A percentile compares a stretch with the other conserved stretches of the same genome.
Evolutionary conservation across 441 rosid genomes (phyloP).

Genomic region (Arabidopsis hybrid): DNA sequence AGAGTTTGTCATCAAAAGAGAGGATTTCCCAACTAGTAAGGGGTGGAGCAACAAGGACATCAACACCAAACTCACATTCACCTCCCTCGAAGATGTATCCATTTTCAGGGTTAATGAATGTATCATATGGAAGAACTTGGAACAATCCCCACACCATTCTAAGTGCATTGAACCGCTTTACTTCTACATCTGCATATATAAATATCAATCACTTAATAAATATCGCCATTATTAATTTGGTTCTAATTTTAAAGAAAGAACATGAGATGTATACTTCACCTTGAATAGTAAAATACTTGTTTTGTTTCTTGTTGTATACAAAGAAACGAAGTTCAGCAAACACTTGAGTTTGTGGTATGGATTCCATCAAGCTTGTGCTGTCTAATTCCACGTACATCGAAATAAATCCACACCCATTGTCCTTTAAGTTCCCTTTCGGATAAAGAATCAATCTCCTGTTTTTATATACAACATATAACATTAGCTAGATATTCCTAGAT

Average conservation of each 20-base stretch:
- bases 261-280: not conserved
- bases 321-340: conserved; percentile 21
- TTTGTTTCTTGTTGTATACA: conserved; percentile 28
- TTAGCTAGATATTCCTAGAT: too few species aligned
- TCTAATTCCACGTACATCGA: conserved; percentile 26
- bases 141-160: not conserved
- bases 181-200: conserved; percentile 11
- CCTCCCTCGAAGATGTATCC: conserved; percentile 23
- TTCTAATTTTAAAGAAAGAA: too few species aligned
- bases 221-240: too few species aligned
- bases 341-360: not conserved
- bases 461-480: too few species aligned
- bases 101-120: conserved; percentile 17
- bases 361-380: not conserved
- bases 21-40: conserved; percentile 22
- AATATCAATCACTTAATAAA: too few species aligned
- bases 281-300: conserved; percentile 10
- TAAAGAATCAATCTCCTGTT: too few species aligned
- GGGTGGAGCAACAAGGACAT: conserved; percentile 24
- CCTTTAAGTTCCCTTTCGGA: too few species aligned
- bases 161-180: conserved; percentile 24
- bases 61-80: conserved; percentile 39
- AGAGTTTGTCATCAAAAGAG: not conserved
- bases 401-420: not conserved
- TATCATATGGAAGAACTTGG: not conserved